These are phyloP conservation scores for Colletotrichum graminicola DNA, from an alignment of 2,329 filamentous ascomycete genomes.

Conservation along the genomic window DNA sequence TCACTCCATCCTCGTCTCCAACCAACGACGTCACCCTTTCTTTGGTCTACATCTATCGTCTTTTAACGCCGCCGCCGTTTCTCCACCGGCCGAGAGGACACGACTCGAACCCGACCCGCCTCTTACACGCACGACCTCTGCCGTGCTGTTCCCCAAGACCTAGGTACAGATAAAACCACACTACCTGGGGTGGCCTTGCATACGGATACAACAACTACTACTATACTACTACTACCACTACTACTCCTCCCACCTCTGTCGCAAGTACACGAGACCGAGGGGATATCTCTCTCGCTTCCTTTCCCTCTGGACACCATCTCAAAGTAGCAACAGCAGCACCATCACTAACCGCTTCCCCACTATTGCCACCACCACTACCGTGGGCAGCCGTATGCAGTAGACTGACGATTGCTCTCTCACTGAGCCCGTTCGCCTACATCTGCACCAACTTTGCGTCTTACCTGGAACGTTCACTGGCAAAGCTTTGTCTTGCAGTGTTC, in stretches of 20 bases:
- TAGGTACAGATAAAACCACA: conserved; percentile 1
- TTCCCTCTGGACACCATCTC: neutral
- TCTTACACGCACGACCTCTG: neutral
- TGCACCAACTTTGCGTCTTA: conserved; percentile 25
- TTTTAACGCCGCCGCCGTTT: neutral
- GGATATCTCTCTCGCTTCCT: neutral
- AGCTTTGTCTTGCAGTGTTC: conserved; percentile 28
- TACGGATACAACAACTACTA: conserved; percentile 8
- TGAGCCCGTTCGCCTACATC: conserved; percentile 11
- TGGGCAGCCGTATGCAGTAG: conserved; percentile 2
- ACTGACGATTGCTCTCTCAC: conserved; percentile 7
- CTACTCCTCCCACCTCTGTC: conserved; percentile 9
- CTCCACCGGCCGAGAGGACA: neutral
- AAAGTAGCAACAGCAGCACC: neutral
- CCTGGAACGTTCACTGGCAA: conserved; percentile 8
- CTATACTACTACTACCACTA: no score
- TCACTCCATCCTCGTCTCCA: neutral
- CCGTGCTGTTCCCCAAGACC: neutral
- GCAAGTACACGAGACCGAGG: neutral
- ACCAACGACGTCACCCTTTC: neutral
- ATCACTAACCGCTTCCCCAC: neutral
- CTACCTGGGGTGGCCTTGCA: neutral
- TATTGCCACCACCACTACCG: neutral
- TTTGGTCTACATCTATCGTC: neutral
- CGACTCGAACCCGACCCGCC: neutral